A percentile compares a stretch with the other conserved stretches of the same genome.
phyloP scores from a whole-genome alignment of 2,329 filamentous ascomycete species.

The Grosmannia huntii region DNA sequence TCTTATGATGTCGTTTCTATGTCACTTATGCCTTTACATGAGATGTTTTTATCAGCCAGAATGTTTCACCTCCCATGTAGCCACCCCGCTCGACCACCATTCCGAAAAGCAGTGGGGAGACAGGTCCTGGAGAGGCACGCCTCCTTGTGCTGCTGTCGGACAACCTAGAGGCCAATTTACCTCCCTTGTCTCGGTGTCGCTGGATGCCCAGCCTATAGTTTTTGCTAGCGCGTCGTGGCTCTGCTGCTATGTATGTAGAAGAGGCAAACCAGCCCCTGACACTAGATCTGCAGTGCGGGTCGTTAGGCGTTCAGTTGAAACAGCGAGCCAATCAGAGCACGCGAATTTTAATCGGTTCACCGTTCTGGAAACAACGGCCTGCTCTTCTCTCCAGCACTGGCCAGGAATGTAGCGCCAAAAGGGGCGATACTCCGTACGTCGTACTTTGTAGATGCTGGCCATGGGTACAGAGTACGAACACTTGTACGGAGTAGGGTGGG shows the following conservation, averaged over 20 bases:
- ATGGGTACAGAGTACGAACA: background rate
- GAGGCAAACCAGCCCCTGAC: background rate
- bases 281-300: background rate
- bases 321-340: slow-evolving; percentile 8
- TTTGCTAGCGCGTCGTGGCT: background rate
- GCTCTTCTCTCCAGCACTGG: background rate
- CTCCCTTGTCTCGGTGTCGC: background rate
- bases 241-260: no score
- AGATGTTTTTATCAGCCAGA: background rate
- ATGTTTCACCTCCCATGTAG: background rate
- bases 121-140: background rate
- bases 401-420: background rate
- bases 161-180: background rate
- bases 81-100: background rate
- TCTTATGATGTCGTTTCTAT: no score
- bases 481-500: background rate
- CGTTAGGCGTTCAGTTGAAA: slow-evolving; percentile 2
- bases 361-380: slow-evolving; percentile 7
- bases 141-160: background rate
- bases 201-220: background rate
- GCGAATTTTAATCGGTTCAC: background rate
- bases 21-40: background rate
- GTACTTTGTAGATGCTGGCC: background rate
- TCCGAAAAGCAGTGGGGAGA: background rate
- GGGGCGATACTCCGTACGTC: background rate